These are phyloP conservation scores for Teratosphaeria epicoccoides DNA, from an alignment of 2,329 filamentous ascomycete species.

Conservation along the genomic window DNA sequence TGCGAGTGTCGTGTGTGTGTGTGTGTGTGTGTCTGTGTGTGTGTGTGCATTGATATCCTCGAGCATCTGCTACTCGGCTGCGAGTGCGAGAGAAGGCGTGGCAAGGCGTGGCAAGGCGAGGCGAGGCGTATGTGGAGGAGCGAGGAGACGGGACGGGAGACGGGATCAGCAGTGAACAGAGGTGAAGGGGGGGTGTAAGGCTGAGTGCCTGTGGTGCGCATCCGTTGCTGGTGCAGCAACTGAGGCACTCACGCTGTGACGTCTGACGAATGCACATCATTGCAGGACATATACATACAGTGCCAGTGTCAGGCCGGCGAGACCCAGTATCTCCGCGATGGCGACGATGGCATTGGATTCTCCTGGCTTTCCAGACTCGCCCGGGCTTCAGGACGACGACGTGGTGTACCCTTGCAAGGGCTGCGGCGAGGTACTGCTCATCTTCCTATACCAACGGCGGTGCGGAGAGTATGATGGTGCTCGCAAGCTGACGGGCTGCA, in stretches of 20 bases:
- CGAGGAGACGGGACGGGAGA: neutral
- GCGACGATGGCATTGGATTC: slow-evolving; percentile 33
- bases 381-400: slow-evolving; percentile 64
- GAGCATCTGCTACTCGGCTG: neutral
- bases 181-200: neutral
- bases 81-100: neutral
- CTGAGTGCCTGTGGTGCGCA: no score
- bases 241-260: neutral
- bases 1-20: neutral
- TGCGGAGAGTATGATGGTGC: neutral
- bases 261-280: neutral
- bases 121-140: neutral
- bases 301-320: neutral
- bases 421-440: slow-evolving; percentile 86
- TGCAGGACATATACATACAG: neutral
- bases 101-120: neutral
- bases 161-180: neutral
- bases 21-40: neutral
- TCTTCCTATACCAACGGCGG: neutral
- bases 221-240: neutral
- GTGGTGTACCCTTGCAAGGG: slow-evolving; percentile 78
- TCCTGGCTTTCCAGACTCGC: slow-evolving; percentile 44
- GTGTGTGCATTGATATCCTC: neutral
- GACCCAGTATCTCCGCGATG: neutral
- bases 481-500: neutral